A percentile compares a stretch with the other conserved stretches of the same genome.
These are phyloP conservation scores for Schizothecium vesticola DNA, from an alignment of 495 filamentous ascomycete species.

Conservation along the genomic window DNA sequence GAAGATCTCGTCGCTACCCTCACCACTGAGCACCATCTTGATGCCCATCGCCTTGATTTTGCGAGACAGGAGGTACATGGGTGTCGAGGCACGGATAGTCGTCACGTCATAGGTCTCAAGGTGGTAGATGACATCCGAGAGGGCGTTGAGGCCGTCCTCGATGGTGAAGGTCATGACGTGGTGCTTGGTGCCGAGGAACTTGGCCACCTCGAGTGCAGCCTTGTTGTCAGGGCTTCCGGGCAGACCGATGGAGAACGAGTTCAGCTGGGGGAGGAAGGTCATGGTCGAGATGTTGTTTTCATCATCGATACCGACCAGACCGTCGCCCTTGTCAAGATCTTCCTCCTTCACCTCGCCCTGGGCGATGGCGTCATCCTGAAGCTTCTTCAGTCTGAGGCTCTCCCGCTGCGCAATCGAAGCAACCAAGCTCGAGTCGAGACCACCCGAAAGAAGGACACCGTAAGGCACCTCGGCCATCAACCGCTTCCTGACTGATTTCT, in stretches of 20 bases:
- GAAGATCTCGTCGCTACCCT: conserved; percentile 96
- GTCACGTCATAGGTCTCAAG: conserved; percentile 97
- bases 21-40: conserved; percentile 97
- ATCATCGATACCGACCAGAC: conserved; percentile 90
- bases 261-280: conserved; percentile 85
- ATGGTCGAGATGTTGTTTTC: conserved; percentile 83
- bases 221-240: conserved; percentile 84
- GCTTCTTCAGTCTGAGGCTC: conserved; percentile 66
- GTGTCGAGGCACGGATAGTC: conserved; percentile 95
- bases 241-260: conserved; percentile 97
- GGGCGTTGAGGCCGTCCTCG: conserved; percentile 90
- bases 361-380: conserved; percentile 44
- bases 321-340: conserved; percentile 50
- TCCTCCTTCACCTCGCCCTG: conserved; percentile 36
- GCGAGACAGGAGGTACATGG: conserved; percentile 94
- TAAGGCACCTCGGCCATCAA: conserved; percentile 99
- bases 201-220: conserved; percentile 83
- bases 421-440: conserved; percentile 91
- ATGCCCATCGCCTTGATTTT: conserved; percentile 99
- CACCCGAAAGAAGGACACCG: conserved; percentile 90
- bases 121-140: conserved; percentile 96
- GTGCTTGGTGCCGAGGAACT: conserved; percentile 94
- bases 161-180: conserved; percentile 97
- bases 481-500: conserved; percentile 89
- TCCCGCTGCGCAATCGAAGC: conserved; percentile 94